phyloP scores from a whole-genome alignment of 768 basidiomycete species.

The Boletus huronensis region DNA sequence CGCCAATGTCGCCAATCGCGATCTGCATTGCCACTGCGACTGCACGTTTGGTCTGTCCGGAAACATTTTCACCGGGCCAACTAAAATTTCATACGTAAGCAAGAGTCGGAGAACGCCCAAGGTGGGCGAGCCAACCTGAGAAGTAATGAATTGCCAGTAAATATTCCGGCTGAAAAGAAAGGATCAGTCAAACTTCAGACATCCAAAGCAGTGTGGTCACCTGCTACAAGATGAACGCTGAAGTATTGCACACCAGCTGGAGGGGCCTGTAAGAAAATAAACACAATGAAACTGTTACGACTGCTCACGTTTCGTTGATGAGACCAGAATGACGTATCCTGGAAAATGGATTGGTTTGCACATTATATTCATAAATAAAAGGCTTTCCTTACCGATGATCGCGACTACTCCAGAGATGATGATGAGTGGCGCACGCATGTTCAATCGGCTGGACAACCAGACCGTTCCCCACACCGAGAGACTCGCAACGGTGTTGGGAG shows the following conservation, averaged over 20 bases:
- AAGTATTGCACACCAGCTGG: conserved; percentile 53
- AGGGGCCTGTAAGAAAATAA: background rate
- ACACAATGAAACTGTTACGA: background rate
- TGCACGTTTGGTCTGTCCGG: conserved; percentile 63
- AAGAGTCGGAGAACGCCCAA: background rate
- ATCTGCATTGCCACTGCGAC: conserved; percentile 63
- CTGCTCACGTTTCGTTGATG: conserved; percentile 42
- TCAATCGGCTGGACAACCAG: conserved; percentile 47
- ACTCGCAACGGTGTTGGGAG: conserved; percentile 51
- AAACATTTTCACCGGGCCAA: conserved; percentile 68
- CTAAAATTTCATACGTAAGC: conserved; percentile 11
- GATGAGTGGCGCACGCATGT: conserved; percentile 51
- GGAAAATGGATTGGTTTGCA: background rate
- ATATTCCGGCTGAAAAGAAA: conserved; percentile 41
- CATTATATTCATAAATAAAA: background rate
- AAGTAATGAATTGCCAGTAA: conserved; percentile 54
- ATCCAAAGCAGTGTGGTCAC: conserved; percentile 1
- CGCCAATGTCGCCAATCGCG: conserved; percentile 57
- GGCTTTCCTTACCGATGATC: conserved; percentile 42
- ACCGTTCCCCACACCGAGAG: conserved; percentile 48
- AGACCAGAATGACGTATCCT: conserved; percentile 58
- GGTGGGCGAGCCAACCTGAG: conserved; percentile 39
- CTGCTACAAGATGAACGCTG: conserved; percentile 52
- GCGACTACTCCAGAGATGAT: conserved; percentile 46
- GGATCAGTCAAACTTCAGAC: background rate